Percentiles rank a stretch among this genome's conserved stretches.
These are phyloP conservation scores for Aureobasidium sp. DNA, from an alignment of 2,329 filamentous ascomycete genomes.

Conservation along the genomic window DNA sequence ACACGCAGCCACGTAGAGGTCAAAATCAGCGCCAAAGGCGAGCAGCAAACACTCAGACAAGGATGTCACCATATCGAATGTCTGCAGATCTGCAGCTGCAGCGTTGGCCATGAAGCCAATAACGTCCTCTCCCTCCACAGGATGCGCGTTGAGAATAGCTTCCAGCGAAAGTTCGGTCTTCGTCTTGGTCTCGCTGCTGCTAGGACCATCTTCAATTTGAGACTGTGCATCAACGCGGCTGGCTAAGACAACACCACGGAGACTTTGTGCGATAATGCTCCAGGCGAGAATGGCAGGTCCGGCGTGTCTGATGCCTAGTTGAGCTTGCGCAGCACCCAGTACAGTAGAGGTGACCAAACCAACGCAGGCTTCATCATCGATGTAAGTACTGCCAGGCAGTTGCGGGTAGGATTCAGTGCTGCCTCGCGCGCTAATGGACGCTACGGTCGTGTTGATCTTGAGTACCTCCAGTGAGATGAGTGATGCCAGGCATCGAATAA, in stretches of 20 bases:
- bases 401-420: conserved; percentile 16
- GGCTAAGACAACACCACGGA: conserved; percentile 52
- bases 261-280: conserved; percentile 64
- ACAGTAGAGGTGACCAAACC: conserved; percentile 65
- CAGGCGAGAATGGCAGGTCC: conserved; percentile 72
- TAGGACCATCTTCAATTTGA: conserved; percentile 5
- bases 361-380: conserved; percentile 62
- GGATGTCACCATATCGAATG: conserved; percentile 39
- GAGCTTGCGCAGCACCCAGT: conserved; percentile 48
- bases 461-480: conserved; percentile 65
- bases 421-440: conserved; percentile 34
- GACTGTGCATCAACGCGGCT: conserved; percentile 41
- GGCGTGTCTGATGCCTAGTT: conserved; percentile 31
- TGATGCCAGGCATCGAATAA: conserved; percentile 58
- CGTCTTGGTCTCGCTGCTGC: background rate
- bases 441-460: conserved; percentile 54
- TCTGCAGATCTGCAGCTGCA: conserved; percentile 37
- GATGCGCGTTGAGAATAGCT: conserved; percentile 29
- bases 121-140: conserved; percentile 34
- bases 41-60: conserved; percentile 37
- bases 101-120: conserved; percentile 38
- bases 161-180: conserved; percentile 26
- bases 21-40: conserved; percentile 40
- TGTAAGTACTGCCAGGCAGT: conserved; percentile 44
- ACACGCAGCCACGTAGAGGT: conserved; percentile 49